A percentile compares a stretch with the other conserved stretches of the same genome.
Evolutionary conservation across 2,329 filamentous ascomycete species (phyloP).

Genomic region (Fusarium mexicanum): DNA sequence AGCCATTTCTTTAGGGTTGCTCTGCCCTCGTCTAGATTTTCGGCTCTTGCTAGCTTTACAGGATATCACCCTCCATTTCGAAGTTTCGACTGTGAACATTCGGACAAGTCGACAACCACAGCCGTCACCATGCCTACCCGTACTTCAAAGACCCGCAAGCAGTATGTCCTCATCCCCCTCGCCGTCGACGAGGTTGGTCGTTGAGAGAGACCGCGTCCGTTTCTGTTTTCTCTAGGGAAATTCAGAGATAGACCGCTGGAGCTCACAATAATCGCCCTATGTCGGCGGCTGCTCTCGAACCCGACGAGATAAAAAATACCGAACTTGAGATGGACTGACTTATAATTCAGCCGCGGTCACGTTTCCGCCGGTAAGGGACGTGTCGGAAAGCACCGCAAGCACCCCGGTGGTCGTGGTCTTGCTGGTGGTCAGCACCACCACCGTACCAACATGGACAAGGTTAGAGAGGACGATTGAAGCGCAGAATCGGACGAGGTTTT

Average conservation of each 20-base stretch:
- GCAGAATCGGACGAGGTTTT: conserved; percentile 6
- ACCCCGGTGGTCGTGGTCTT: conserved; percentile 82
- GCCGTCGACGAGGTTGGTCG: conserved; percentile 35
- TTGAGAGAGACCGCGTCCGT: conserved; percentile 28
- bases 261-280: conserved; percentile 32
- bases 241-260: conserved; percentile 21
- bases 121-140: conserved; percentile 76
- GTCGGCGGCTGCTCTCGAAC: conserved; percentile 27
- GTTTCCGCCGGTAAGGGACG: conserved; percentile 98
- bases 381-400: conserved; percentile 99
- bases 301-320: background rate
- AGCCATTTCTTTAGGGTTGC: conserved; percentile 50
- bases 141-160: conserved; percentile 80
- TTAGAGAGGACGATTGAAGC: conserved; percentile 64
- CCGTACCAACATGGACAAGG: conserved; percentile 73
- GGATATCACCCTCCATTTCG: conserved; percentile 52
- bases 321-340: conserved; percentile 41
- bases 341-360: conserved; percentile 81
- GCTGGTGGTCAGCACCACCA: conserved; percentile 98
- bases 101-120: conserved; percentile 54
- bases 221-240: background rate
- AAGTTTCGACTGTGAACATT: conserved; percentile 49
- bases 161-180: conserved; percentile 63
- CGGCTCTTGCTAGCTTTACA: conserved; percentile 47
- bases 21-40: conserved; percentile 54